Base-by-base conservation (phyloP, 164 flowering plant genomes). In the Hamamelis virginiana region DNA sequence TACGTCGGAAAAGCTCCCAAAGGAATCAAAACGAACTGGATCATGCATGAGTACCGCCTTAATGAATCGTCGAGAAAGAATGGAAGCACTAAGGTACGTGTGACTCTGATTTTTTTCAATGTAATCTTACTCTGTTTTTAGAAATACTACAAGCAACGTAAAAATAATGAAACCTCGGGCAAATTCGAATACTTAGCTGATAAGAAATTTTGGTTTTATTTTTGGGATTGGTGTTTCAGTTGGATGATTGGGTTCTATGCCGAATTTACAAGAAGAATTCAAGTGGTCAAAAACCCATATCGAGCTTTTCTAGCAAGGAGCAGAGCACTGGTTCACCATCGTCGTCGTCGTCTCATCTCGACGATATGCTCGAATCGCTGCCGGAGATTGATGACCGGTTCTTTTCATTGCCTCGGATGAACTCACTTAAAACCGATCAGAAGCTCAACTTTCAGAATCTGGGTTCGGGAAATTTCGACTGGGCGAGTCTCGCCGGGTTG, bases 1-100 rank as follows among this genome's bases (percentile, higher is more conserved):
- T 92, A 92, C 64, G 67, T 86, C 43, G 97, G 97, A 0, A 89
- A 87, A 78, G 96, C 97, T 9, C 96, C 97, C 0, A 89, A 87
- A 79, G 97, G 97, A 14, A 84, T 82, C 64, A 92, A 92, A 65
- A 92, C 97, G 0, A 89, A 92, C 66, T 92, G 97, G 97, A 90
- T 90, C 21, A 92, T 92, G 97, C 97, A 92, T 52, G 97, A 92
- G 70, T 92, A 89, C 47, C 78, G 97, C 52, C 90, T 92, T 60
- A 33, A 79, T 0, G 91, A 85, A 52, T 25, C 79, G 13, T 44
- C 85, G 0, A 72, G 84, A 9, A 86, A 78, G 58, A 77, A 52
- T 27, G 84, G 90, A 9, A 81, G 87, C 78, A 51, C 88, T 18
- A 82, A 82, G 80, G 97, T 91, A 74, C 0, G 1, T 26, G n/a